phyloP scores from a whole-genome alignment of 805 yeast genomes.

The Hanseniaspora valbyensis region DNA sequence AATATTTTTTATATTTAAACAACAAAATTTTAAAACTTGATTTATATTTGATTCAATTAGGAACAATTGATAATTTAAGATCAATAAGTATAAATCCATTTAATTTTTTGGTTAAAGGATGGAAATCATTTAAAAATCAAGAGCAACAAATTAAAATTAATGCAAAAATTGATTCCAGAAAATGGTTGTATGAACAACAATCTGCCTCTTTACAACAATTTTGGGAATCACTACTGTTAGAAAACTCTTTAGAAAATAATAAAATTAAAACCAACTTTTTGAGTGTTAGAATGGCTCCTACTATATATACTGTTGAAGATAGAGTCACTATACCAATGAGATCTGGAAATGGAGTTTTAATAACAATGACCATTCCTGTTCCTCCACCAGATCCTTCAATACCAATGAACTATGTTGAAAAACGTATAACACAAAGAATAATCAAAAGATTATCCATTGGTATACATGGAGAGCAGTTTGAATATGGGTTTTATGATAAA shows the following conservation, averaged over 20 bases:
- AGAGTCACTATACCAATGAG: too few relatives aligned
- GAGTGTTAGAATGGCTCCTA: too few relatives aligned
- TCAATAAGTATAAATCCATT: background rate
- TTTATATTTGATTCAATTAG: background rate
- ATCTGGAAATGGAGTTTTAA: too few relatives aligned
- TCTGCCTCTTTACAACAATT: background rate
- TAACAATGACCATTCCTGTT: too few relatives aligned
- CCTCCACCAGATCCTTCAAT: background rate
- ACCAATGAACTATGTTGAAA: background rate
- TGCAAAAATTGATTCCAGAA: background rate
- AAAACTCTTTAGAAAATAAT: background rate
- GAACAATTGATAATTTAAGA: background rate
- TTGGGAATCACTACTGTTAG: slow-evolving; percentile 6
- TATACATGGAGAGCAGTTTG: background rate
- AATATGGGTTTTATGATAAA: background rate
- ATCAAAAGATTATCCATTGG: background rate
- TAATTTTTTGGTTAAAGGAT: background rate
- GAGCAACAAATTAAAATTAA: background rate
- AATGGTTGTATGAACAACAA: slow-evolving; percentile 5
- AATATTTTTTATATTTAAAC: slow-evolving; percentile 7
- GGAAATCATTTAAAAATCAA: background rate
- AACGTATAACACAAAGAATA: background rate
- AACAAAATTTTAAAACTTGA: slow-evolving; percentile 1
- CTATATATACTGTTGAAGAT: too few relatives aligned
- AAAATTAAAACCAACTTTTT: too few relatives aligned